phyloP scores from a whole-genome alignment of 2,329 filamentous ascomycete genomes.

The Fusarium beomiforme region DNA sequence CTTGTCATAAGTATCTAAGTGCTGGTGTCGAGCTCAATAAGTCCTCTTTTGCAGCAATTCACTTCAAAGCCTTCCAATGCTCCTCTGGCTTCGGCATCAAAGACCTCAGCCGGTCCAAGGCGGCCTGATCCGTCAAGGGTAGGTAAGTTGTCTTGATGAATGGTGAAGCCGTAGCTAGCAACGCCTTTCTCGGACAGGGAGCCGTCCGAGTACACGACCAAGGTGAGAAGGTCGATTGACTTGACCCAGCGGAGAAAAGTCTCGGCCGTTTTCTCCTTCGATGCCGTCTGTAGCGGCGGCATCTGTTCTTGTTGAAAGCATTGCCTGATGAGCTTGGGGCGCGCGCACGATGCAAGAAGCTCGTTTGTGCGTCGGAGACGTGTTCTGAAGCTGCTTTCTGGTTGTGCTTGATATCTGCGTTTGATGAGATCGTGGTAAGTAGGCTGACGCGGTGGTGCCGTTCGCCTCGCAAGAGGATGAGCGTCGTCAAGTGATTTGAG shows the following conservation, averaged over 20 bases:
- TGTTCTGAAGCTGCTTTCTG: neutral
- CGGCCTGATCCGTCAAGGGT: neutral
- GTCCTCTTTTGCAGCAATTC: too few species aligned
- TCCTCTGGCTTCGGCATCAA: too few species aligned
- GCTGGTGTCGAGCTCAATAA: too few species aligned
- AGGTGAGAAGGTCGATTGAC: neutral
- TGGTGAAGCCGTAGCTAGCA: conserved; percentile 17
- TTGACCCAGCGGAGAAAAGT: neutral
- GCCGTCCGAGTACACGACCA: neutral
- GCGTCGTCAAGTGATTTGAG: neutral
- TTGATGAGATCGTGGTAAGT: neutral
- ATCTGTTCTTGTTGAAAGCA: neutral
- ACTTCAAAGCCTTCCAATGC: too few species aligned
- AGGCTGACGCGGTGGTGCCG: neutral
- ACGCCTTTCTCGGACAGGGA: neutral
- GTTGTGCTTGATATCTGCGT: neutral
- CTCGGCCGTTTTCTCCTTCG: neutral
- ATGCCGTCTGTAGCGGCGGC: neutral
- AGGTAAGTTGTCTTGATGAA: neutral
- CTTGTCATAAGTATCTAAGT: too few species aligned
- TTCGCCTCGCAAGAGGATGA: neutral
- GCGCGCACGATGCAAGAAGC: neutral
- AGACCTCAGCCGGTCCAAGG: too few species aligned
- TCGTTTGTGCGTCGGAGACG: neutral
- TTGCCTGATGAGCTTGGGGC: neutral